phyloP scores from a whole-genome alignment of 2,329 filamentous ascomycete species.

The Parascedosporium putredinis region DNA sequence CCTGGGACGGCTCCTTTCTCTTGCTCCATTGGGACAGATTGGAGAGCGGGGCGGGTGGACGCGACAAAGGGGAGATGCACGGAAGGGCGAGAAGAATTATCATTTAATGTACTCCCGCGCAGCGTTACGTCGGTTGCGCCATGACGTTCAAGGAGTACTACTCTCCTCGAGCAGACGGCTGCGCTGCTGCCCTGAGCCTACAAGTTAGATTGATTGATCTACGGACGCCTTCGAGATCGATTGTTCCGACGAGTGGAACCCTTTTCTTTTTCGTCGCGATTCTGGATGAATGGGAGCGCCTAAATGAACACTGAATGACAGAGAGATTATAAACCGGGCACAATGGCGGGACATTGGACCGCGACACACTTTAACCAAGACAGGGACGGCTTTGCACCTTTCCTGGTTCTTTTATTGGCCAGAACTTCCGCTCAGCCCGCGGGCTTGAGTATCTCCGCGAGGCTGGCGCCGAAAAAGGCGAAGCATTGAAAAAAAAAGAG shows the following conservation, averaged over 20 bases:
- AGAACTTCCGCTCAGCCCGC: not conserved
- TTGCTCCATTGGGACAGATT: no score
- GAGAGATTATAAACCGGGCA: slow-evolving; percentile 2
- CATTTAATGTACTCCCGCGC: not conserved
- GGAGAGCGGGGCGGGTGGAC: no score
- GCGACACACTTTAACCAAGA: not conserved
- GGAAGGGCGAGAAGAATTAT: no score
- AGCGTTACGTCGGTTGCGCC: not conserved
- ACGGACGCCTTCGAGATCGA: no score
- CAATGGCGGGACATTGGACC: not conserved
- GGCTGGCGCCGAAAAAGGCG: not conserved
- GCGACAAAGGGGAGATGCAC: no score
- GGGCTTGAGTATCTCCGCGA: not conserved
- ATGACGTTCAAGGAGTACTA: not conserved
- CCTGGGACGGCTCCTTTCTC: no score
- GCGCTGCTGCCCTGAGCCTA: no score
- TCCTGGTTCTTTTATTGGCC: not conserved
- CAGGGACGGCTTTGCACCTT: not conserved
- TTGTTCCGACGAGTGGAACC: no score
- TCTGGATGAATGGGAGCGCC: not conserved
- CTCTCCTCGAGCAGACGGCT: no score
- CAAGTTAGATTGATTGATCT: no score
- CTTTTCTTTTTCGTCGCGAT: no score
- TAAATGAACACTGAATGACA: not conserved
- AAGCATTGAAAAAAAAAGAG: not conserved